Base-by-base conservation (phyloP, 2,329 filamentous ascomycete genomes). In the Aspergillus terreus region DNA sequence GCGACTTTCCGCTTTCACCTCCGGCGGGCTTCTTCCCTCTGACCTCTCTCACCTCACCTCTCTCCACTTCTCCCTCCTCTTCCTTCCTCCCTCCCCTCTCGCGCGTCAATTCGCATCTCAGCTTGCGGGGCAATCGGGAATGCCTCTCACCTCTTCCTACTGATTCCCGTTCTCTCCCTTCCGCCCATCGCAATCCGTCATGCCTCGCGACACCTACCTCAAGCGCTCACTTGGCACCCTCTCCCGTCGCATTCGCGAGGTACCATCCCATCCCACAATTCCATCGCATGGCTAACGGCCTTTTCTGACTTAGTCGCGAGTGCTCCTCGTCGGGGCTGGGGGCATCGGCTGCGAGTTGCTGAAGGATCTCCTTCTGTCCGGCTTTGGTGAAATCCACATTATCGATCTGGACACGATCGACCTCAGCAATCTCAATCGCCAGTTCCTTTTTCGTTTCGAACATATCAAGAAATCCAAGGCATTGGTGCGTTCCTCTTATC, bases 371-470 rank as follows among this genome's bases (percentile, higher is more conserved):
- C 90, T 92, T 42, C 85, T 96, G 45, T 88, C 86, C 41, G 92
- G 92, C 60, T 99, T 96, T 63, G 90, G 90, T 59, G 88, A 96
- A 74, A 85, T 97, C 46, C 89, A 96, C 71, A 86, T 97, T 43
- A 90, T 99, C 61, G 94, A 99, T 71, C 87, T 99, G 54, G 94
- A 99, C 71, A 99, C 94, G 1, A 97, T 99, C 74, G 94, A 99
- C 68, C 81, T 99, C 19, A 96, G 91, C 75, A 99, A 99, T 68
- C 81, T 99, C 46, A 99, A 99, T 64, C 88, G 94, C 50, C 94
- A 99, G 71, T 99, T 99, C 65, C 84, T 99, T 44, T 99, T 99
- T 72, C 84, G 92, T 55, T 87, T 92, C 64, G 92, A 97, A 69
- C 94, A 99, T 67, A 97, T 99, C 73, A 97, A 96, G 73, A 96